Percentiles rank a stretch among this genome's conserved stretches.
Evolutionary conservation across 2,329 filamentous ascomycete genomes (phyloP).

Genomic region (Pseudogymnoascus sp.): DNA sequence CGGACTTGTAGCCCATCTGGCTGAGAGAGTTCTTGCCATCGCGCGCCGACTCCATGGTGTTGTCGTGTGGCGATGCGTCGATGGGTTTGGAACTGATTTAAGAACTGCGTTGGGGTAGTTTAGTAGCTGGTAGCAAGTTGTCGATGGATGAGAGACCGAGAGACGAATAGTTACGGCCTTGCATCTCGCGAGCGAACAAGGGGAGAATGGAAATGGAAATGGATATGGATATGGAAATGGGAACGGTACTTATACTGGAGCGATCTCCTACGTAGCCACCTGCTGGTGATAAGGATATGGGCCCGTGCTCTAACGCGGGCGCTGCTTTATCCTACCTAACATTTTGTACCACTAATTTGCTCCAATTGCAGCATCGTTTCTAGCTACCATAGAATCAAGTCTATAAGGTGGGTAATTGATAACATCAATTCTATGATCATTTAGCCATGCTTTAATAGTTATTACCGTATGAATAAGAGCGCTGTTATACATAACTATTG

Average conservation of each 20-base stretch:
- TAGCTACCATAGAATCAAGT: too few species aligned
- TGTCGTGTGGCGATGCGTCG: neutral
- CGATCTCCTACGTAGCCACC: neutral
- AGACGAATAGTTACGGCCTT: neutral
- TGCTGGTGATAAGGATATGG: neutral
- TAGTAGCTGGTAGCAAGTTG: neutral
- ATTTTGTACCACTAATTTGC: too few species aligned
- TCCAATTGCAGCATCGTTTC: too few species aligned
- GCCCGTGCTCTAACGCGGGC: neutral
- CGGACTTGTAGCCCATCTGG: conserved; percentile 55
- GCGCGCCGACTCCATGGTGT: neutral
- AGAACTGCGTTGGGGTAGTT: neutral
- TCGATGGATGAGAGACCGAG: neutral
- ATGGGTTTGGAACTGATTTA: neutral
- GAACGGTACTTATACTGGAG: neutral
- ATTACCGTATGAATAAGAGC: too few species aligned
- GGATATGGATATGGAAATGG: neutral
- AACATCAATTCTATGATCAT: too few species aligned
- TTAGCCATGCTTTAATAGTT: too few species aligned
- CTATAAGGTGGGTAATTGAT: too few species aligned
- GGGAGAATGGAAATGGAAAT: neutral
- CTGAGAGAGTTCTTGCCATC: neutral
- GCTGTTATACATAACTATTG: too few species aligned
- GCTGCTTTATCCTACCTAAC: neutral
- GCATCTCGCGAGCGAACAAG: neutral